Percentiles rank a stretch among this genome's conserved stretches.
These are phyloP conservation scores for Geoglossum cookeanum DNA, from an alignment of 2,329 filamentous ascomycete genomes.

Conservation along the genomic window DNA sequence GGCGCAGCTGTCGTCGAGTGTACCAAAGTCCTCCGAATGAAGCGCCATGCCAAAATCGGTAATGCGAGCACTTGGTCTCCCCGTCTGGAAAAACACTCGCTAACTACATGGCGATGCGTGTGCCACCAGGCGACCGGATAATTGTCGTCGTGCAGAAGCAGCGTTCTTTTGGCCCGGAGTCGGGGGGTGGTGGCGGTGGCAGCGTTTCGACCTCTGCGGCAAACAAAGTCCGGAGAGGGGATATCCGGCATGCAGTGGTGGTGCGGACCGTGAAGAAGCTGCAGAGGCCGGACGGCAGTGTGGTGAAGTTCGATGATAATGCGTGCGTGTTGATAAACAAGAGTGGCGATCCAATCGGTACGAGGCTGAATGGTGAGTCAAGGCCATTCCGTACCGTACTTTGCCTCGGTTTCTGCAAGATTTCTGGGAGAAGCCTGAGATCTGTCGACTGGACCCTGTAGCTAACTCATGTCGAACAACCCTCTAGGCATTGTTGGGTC, in stretches of 20 bases:
- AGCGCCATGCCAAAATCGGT: slow-evolving; percentile 74
- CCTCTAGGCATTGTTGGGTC: slow-evolving; percentile 58
- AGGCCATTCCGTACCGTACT: not conserved
- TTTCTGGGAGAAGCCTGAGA: not conserved
- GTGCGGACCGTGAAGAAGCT: slow-evolving; percentile 81
- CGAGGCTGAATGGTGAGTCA: slow-evolving; percentile 56
- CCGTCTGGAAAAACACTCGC: not conserved
- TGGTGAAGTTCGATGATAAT: slow-evolving; percentile 92
- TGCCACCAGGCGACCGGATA: slow-evolving; percentile 64
- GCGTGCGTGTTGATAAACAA: slow-evolving; percentile 96
- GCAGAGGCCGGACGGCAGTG: slow-evolving; percentile 71
- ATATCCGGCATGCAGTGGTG: slow-evolving; percentile 89
- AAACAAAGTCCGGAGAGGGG: slow-evolving; percentile 89
- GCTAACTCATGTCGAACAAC: not conserved
- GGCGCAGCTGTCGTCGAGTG: slow-evolving; percentile 95
- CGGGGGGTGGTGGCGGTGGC: slow-evolving; percentile 49
- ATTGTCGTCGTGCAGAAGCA: slow-evolving; percentile 97
- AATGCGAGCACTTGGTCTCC: slow-evolving; percentile 18
- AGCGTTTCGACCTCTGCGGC: slow-evolving; percentile 53
- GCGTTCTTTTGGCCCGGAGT: slow-evolving; percentile 53
- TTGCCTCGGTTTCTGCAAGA: not conserved
- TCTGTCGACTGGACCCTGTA: not conserved
- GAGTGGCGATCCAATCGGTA: slow-evolving; percentile 84
- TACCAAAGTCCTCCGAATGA: slow-evolving; percentile 79
- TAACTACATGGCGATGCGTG: not conserved